Conservation (phyloP, 345 rosid species). For the Gossypium bickii region DNA sequence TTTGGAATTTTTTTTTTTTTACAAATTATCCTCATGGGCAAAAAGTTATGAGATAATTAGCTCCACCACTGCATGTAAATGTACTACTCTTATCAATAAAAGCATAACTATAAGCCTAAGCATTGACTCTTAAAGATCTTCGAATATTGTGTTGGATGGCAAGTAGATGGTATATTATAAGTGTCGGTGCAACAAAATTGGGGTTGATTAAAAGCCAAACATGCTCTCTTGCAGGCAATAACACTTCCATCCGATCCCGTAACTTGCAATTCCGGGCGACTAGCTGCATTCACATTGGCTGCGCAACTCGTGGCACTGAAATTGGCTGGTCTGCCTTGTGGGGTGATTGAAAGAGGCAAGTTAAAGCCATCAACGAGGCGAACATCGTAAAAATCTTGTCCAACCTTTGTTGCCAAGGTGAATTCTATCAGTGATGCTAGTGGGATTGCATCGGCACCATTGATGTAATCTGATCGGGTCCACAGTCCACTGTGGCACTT, state of each 20-base stretch:
- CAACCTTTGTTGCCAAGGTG: constrained; percentile 14
- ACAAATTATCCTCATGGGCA: background rate
- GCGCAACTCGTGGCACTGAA: constrained; percentile 22
- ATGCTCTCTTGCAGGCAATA: constrained; percentile 38
- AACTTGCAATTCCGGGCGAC: constrained; percentile 39
- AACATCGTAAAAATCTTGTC: constrained; percentile 36
- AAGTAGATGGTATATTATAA: constrained; percentile 24
- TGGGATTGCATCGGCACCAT: background rate
- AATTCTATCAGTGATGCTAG: background rate
- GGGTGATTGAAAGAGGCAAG: constrained; percentile 56
- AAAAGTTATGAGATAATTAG: background rate
- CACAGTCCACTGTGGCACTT: constrained; percentile 48
- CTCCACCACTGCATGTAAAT: background rate
- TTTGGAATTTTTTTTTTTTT: no score
- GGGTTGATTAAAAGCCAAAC: constrained; percentile 24
- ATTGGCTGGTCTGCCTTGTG: constrained; percentile 37
- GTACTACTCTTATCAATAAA: background rate
- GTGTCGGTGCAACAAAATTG: constrained; percentile 43
- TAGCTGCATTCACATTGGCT: constrained; percentile 28
- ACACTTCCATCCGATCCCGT: constrained; percentile 3
- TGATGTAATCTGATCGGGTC: constrained; percentile 27
- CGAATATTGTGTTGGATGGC: constrained; percentile 24
- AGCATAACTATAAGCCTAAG: constrained; percentile 7
- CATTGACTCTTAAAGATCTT: background rate
- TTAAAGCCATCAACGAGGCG: constrained; percentile 27